Conservation (phyloP, 2,329 filamentous ascomycete species). For the Teratosphaeria destructans region DNA sequence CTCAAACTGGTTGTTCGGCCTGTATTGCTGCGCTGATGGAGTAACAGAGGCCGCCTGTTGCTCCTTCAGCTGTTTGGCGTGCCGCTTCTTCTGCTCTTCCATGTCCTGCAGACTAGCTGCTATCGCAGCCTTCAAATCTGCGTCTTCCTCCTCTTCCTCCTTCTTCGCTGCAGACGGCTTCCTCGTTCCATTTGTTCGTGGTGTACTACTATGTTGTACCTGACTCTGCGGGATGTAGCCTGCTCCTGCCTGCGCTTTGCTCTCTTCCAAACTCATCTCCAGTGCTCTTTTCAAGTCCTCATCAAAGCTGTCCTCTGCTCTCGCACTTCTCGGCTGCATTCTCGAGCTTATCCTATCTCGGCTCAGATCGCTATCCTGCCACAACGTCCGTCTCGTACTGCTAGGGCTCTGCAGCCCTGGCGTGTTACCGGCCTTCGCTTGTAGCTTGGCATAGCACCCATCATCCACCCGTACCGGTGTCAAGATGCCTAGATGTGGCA, state of each 20-base stretch:
- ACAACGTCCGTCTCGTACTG: conserved; percentile 43
- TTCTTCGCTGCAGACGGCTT: conserved; percentile 11
- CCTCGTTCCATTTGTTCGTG: conserved; percentile 23
- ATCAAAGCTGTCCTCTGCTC: conserved; percentile 65
- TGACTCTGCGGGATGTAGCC: conserved; percentile 58
- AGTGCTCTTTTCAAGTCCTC: conserved; percentile 88
- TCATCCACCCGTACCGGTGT: conserved; percentile 91
- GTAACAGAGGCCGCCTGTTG: conserved; percentile 43
- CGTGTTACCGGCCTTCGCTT: conserved; percentile 46
- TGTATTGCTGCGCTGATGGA: conserved; percentile 39
- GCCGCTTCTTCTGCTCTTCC: conserved; percentile 93
- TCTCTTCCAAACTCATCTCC: conserved; percentile 94
- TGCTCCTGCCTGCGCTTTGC: conserved; percentile 58
- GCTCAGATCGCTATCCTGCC: conserved; percentile 38
- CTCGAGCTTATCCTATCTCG: conserved; percentile 18
- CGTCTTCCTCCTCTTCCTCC: conserved; percentile 61
- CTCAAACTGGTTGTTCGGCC: conserved; percentile 86
- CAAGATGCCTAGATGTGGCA: conserved; percentile 87
- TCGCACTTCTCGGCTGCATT: conserved; percentile 85
- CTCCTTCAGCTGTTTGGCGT: conserved; percentile 73
- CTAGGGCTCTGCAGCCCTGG: conserved; percentile 18
- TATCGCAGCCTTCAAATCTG: conserved; percentile 87
- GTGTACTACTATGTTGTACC: conserved; percentile 10
- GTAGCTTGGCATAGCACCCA: conserved; percentile 84
- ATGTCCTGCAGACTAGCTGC: conserved; percentile 90